Evolutionary conservation across 768 basidiomycete genomes (phyloP).

Genomic region (Russula foetens): DNA sequence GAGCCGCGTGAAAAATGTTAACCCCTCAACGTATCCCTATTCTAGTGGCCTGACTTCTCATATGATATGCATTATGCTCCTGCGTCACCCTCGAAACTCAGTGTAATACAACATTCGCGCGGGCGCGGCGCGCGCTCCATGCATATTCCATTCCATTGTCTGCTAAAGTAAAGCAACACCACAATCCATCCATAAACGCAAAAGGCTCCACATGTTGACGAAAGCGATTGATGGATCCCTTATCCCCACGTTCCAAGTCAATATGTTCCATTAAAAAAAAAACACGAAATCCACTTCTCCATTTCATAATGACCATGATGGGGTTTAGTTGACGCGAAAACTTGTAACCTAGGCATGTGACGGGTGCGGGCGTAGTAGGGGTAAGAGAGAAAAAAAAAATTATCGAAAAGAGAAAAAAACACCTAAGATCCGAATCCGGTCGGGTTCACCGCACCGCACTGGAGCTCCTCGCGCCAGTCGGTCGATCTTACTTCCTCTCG

Average conservation of each 20-base stretch:
- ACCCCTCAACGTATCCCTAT: background rate
- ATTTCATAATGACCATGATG: no score
- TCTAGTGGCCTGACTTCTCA: background rate
- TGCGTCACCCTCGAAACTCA: background rate
- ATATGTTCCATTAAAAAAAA: no score
- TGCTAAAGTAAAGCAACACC: background rate
- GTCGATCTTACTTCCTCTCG: background rate
- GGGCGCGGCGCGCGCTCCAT: conserved; percentile 2
- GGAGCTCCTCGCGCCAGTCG: background rate
- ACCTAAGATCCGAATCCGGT: background rate
- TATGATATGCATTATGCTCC: background rate
- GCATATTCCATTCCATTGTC: background rate
- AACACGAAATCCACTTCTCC: no score
- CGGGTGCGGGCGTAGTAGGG: no score
- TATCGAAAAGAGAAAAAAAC: background rate
- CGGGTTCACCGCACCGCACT: background rate
- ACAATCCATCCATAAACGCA: background rate
- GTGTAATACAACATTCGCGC: background rate
- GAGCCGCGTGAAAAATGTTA: conserved; percentile 9
- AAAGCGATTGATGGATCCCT: no score
- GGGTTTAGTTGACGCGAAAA: no score
- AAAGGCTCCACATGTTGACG: background rate
- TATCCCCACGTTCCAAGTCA: no score
- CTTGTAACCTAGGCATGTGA: no score
- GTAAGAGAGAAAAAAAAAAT: background rate